Conservation (phyloP, 2,329 filamentous ascomycete genomes). For the Sporothrix schenckii region DNA sequence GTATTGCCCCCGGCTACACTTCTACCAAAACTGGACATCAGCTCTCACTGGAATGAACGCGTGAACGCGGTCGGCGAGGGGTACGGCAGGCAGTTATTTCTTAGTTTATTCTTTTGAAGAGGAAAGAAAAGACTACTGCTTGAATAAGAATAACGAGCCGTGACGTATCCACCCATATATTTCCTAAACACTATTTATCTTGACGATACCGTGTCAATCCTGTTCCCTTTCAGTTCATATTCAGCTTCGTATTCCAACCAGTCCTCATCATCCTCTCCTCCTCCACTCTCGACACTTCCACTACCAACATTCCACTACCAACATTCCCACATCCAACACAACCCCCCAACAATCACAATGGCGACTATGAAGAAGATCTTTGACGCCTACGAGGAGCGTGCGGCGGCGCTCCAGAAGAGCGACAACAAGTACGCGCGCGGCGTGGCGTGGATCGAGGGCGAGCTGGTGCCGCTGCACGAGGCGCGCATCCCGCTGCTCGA, state of each 20-base stretch:
- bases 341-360: constrained; percentile 16
- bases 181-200: constrained; percentile 2
- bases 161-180: background rate
- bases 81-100: no score
- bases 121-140: background rate
- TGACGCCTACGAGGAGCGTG: constrained; percentile 29
- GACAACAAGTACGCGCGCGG: constrained; percentile 49
- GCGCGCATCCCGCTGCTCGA: constrained; percentile 56
- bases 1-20: background rate
- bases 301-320: background rate
- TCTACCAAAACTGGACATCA: background rate
- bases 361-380: constrained; percentile 33
- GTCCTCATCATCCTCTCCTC: background rate
- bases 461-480: constrained; percentile 49
- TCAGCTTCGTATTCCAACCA: background rate
- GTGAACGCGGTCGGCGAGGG: constrained; percentile 6
- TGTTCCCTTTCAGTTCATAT: background rate
- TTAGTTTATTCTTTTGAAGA: background rate
- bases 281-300: background rate
- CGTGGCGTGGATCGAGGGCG: constrained; percentile 51
- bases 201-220: background rate
- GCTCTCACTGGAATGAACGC: background rate
- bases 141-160: constrained; percentile 4
- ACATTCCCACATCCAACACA: background rate
- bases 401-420: constrained; percentile 41